Conservation (phyloP, 257 asterid species). For the Linderniella brevidens region DNA sequence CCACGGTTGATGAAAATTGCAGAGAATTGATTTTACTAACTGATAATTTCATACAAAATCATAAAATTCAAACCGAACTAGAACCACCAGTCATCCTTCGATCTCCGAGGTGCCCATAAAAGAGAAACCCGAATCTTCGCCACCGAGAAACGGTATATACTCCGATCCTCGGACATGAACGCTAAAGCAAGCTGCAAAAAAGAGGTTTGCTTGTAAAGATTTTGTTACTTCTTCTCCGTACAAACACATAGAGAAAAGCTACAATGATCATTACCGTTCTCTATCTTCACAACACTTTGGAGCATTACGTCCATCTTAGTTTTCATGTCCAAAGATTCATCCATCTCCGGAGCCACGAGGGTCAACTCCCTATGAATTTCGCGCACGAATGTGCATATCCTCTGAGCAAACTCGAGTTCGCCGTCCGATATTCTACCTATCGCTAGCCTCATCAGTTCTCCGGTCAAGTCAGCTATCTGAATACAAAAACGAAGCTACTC, state of each 20-base stretch:
- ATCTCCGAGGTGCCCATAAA: conserved; percentile 28
- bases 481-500: conserved; percentile 12
- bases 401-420: conserved; percentile 70
- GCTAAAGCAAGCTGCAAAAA: conserved; percentile 74
- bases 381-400: conserved; percentile 70
- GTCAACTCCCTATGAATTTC: conserved; percentile 67
- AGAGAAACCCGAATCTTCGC: conserved; percentile 40
- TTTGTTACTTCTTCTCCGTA: not conserved
- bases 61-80: too few relatives aligned
- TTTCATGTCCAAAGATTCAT: conserved; percentile 68
- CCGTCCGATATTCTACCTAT: conserved; percentile 94
- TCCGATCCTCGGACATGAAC: conserved; percentile 96
- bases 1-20: too few relatives aligned
- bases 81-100: conserved; percentile 16
- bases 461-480: conserved; percentile 92
- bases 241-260: not conserved
- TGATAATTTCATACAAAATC: too few relatives aligned
- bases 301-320: conserved; percentile 90
- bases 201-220: conserved; percentile 2
- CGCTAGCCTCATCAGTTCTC: conserved; percentile 93
- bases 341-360: conserved; percentile 67
- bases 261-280: conserved; percentile 40
- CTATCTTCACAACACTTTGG: conserved; percentile 81
- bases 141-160: conserved; percentile 61
- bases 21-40: too few relatives aligned